A percentile compares a stretch with the other conserved stretches of the same genome.
Evolutionary conservation across 441 rosid genomes (phyloP).

Genomic region (Erodium trifolium): DNA sequence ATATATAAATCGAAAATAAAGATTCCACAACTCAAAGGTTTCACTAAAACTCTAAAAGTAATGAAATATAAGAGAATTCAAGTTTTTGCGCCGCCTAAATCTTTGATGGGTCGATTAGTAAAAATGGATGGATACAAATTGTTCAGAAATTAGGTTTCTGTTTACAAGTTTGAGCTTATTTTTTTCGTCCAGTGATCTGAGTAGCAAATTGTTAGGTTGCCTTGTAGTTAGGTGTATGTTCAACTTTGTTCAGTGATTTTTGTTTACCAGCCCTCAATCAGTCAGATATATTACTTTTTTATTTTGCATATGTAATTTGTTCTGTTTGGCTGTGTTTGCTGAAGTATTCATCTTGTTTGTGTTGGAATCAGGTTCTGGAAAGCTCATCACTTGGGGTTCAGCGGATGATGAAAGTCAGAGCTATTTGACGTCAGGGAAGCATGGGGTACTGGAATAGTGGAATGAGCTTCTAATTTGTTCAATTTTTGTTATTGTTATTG

Average conservation of each 20-base stretch:
- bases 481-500: conserved; percentile 9
- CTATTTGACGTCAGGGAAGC: conserved; percentile 92
- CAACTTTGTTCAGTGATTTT: not conserved
- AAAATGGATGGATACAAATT: not conserved
- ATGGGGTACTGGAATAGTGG: conserved; percentile 52
- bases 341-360: not conserved
- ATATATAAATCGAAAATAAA: no score
- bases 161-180: no score
- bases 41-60: no score
- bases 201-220: not conserved
- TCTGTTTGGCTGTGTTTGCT: not conserved
- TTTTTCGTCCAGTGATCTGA: not conserved
- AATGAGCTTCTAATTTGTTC: conserved; percentile 12
- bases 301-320: no score
- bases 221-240: no score
- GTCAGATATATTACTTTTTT: no score
- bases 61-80: no score
- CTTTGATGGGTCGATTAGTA: not conserved
- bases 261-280: not conserved
- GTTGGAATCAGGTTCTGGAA: conserved; percentile 58
- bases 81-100: not conserved
- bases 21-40: no score
- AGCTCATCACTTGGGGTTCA: conserved; percentile 97
- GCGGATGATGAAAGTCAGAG: conserved; percentile 95
- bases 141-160: not conserved